Evolutionary conservation across 148 eudicot genomes (phyloP).

Genomic region (Agrostemma githago): DNA sequence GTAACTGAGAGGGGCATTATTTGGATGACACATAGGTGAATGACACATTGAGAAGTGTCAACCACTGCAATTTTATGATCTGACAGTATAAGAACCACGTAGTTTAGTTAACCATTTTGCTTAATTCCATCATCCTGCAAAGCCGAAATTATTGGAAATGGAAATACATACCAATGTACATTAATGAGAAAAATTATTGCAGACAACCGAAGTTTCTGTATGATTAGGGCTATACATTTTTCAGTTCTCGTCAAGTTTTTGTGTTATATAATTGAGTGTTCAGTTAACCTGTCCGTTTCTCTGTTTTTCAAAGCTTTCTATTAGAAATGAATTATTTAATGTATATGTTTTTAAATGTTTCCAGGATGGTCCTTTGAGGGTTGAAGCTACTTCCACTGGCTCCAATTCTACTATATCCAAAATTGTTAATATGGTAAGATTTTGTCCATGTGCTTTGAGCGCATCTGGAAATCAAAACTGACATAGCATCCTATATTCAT

Average conservation of each 20-base stretch:
- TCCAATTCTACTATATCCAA: conserved; percentile 86
- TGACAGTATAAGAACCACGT: background rate
- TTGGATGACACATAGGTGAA: background rate
- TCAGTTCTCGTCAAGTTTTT: background rate
- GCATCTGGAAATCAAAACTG: background rate
- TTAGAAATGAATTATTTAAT: background rate
- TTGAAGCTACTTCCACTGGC: conserved; percentile 86
- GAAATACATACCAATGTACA: background rate
- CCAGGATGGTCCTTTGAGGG: conserved; percentile 91
- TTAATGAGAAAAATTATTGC: background rate
- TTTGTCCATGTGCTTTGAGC: background rate
- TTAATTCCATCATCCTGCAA: background rate
- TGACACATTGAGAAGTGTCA: background rate
- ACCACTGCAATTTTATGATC: background rate
- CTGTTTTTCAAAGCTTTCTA: background rate
- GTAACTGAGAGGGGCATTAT: background rate
- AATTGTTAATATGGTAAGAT: conserved; percentile 70
- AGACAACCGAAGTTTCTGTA: background rate
- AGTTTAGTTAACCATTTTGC: background rate
- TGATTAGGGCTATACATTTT: background rate
- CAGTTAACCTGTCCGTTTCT: background rate
- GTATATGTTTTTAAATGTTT: conserved; percentile 11
- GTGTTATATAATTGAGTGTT: background rate
- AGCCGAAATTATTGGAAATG: background rate
- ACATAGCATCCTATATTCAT: background rate